Evolutionary conservation across 495 filamentous ascomycete genomes (phyloP).

Genomic region (Aspergillus leporis): DNA sequence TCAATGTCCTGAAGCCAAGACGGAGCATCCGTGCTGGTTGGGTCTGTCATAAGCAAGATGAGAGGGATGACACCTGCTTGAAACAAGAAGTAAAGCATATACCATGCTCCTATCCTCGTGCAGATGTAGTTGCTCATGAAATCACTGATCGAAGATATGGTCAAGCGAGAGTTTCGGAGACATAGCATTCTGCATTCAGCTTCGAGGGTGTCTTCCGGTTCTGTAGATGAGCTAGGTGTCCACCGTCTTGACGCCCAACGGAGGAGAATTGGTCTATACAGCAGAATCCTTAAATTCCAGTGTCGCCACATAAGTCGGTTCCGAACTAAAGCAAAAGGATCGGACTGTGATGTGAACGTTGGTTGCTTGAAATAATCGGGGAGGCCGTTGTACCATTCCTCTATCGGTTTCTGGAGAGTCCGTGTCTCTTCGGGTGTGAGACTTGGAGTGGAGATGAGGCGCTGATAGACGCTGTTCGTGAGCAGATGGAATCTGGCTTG

Average conservation of each 20-base stretch:
- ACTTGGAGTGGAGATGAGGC: slow-evolving; percentile 51
- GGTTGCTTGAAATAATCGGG: slow-evolving; percentile 48
- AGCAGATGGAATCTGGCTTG: slow-evolving; percentile 51
- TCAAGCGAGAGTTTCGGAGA: slow-evolving; percentile 43
- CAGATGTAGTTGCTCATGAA: slow-evolving; percentile 44
- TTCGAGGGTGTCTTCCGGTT: slow-evolving; percentile 43
- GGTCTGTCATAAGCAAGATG: slow-evolving; percentile 51
- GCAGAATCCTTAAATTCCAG: slow-evolving; percentile 53
- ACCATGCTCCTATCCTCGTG: slow-evolving; percentile 50
- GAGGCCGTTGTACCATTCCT: slow-evolving; percentile 46
- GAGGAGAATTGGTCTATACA: slow-evolving; percentile 54
- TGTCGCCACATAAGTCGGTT: slow-evolving; percentile 50
- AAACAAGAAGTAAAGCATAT: slow-evolving; percentile 58
- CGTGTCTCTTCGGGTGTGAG: slow-evolving; percentile 50
- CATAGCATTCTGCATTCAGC: slow-evolving; percentile 44
- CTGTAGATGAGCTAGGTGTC: slow-evolving; percentile 35
- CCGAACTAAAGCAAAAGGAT: slow-evolving; percentile 39
- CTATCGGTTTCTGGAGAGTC: slow-evolving; percentile 46
- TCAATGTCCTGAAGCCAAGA: slow-evolving; percentile 49
- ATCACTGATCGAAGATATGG: slow-evolving; percentile 46
- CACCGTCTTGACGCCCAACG: slow-evolving; percentile 48
- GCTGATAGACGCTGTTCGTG: slow-evolving; percentile 52
- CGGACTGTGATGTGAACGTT: slow-evolving; percentile 30
- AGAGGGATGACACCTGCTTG: slow-evolving; percentile 53
- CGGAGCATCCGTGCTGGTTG: slow-evolving; percentile 42